A percentile compares a stretch with the other conserved stretches of the same genome.
Conservation (phyloP, 2,329 filamentous ascomycete species). For the Exserohilum rostratum region DNA sequence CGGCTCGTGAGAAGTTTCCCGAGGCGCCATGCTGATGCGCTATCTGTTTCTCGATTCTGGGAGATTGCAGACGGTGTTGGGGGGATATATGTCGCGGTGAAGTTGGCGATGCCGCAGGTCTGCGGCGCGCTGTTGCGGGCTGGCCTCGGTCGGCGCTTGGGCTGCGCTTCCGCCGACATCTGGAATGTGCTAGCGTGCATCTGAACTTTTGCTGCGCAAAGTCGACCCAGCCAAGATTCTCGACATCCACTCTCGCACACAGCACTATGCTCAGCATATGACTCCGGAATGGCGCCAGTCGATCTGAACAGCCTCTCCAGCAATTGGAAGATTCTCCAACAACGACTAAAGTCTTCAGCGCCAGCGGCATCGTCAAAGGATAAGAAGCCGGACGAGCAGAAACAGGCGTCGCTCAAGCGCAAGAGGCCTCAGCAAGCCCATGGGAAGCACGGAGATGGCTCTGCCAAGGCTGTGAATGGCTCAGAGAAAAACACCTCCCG, state of each 20-base stretch:
- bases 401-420: conserved; percentile 40
- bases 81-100: conserved; percentile 40
- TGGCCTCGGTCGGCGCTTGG: conserved; percentile 14
- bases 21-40: conserved; percentile 57
- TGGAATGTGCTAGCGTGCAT: conserved; percentile 23
- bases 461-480: conserved; percentile 43
- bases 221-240: conserved; percentile 16
- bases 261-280: conserved; percentile 38
- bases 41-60: conserved; percentile 13
- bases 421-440: conserved; percentile 35
- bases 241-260: conserved; percentile 20
- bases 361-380: conserved; percentile 38
- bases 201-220: conserved; percentile 31
- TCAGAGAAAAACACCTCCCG: conserved; percentile 27
- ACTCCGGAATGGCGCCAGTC: conserved; percentile 48
- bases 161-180: conserved; percentile 14
- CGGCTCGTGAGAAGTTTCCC: conserved; percentile 61
- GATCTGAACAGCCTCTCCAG: conserved; percentile 52
- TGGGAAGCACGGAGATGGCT: conserved; percentile 22
- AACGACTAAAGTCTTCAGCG: conserved; percentile 53
- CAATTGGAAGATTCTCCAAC: conserved; percentile 82
- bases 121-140: conserved; percentile 37
- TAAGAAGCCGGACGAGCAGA: conserved; percentile 29
- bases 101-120: conserved; percentile 24
- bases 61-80: conserved; percentile 33